Conservation (phyloP, 1,284 basidiomycete species). For the Chalciporus sp. region DNA sequence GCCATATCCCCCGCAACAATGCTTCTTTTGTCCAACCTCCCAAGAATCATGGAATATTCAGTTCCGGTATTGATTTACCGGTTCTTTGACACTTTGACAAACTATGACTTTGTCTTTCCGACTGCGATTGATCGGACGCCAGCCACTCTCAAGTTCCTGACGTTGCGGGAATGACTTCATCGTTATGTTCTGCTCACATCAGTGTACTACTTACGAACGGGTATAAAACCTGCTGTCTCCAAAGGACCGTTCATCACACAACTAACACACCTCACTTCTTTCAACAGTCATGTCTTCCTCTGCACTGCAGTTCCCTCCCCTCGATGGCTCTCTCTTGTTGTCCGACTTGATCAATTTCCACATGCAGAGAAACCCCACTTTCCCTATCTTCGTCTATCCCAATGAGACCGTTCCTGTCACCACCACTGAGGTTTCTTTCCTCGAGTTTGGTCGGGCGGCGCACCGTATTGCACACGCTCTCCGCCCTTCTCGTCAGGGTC, state of each 20-base stretch:
- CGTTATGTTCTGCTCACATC: too few relatives aligned
- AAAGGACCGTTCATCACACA: background rate
- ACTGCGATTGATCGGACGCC: too few relatives aligned
- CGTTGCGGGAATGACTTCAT: too few relatives aligned
- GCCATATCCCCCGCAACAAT: too few relatives aligned
- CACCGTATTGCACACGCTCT: conserved; percentile 35
- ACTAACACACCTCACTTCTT: background rate
- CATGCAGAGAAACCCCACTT: conserved; percentile 26
- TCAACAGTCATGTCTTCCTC: conserved; percentile 12
- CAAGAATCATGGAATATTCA: too few relatives aligned
- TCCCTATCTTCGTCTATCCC: conserved; percentile 24
- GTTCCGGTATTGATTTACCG: too few relatives aligned
- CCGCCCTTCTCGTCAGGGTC: conserved; percentile 26
- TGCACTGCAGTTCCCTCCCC: conserved; percentile 20
- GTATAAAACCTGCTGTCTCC: background rate
- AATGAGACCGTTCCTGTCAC: conserved; percentile 14
- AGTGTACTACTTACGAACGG: background rate
- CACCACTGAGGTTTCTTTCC: conserved; percentile 24
- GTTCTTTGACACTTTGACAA: too few relatives aligned
- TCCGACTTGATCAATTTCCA: conserved; percentile 34
- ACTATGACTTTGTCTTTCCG: too few relatives aligned
- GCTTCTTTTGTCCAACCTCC: too few relatives aligned
- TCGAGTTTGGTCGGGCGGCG: conserved; percentile 37
- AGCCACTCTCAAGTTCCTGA: too few relatives aligned
- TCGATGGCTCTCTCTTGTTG: conserved; percentile 28